Conservation (phyloP, 2,329 filamentous ascomycete species). For the Arthrobotrys sphaeroides region DNA sequence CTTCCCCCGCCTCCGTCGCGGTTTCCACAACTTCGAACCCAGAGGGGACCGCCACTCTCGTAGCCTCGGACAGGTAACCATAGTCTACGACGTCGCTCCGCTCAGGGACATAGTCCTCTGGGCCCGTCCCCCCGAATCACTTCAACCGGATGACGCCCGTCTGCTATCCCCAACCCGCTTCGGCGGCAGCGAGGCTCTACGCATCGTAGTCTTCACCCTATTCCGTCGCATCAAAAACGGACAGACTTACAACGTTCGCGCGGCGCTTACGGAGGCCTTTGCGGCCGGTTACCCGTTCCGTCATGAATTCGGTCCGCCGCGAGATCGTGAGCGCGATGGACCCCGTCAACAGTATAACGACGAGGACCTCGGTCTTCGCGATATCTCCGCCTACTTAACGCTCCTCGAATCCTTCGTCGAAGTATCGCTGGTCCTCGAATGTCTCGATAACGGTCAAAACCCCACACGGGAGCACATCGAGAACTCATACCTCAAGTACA, state of each 20-base stretch:
- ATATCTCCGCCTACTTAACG: conserved; percentile 46
- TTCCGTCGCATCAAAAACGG: conserved; percentile 45
- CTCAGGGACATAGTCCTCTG: conserved; percentile 35
- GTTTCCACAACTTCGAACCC: conserved; percentile 42
- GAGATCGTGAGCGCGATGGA: conserved; percentile 17
- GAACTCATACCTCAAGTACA: conserved; percentile 43
- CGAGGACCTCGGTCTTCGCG: conserved; percentile 40
- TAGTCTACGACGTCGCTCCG: conserved; percentile 45
- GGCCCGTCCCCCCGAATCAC: conserved; percentile 27
- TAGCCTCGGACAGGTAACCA: conserved; percentile 16
- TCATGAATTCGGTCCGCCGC: conserved; percentile 34
- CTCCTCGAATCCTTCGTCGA: conserved; percentile 48
- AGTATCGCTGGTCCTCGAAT: conserved; percentile 35
- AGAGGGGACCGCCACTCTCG: conserved; percentile 43
- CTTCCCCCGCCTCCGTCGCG: conserved; percentile 40
- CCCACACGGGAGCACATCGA: conserved; percentile 41
- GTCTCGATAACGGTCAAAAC: conserved; percentile 39
- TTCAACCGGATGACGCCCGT: conserved; percentile 26
- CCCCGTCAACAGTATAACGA: conserved; percentile 27
- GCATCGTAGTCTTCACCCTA: conserved; percentile 43
- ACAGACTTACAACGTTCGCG: conserved; percentile 35
- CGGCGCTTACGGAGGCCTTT: conserved; percentile 36
- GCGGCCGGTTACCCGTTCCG: conserved; percentile 32
- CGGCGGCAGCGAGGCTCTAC: conserved; percentile 37
- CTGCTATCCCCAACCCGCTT: conserved; percentile 37